These are phyloP conservation scores for Penicillium psychrofluorescens DNA, from an alignment of 495 filamentous ascomycete species.

Conservation along the genomic window DNA sequence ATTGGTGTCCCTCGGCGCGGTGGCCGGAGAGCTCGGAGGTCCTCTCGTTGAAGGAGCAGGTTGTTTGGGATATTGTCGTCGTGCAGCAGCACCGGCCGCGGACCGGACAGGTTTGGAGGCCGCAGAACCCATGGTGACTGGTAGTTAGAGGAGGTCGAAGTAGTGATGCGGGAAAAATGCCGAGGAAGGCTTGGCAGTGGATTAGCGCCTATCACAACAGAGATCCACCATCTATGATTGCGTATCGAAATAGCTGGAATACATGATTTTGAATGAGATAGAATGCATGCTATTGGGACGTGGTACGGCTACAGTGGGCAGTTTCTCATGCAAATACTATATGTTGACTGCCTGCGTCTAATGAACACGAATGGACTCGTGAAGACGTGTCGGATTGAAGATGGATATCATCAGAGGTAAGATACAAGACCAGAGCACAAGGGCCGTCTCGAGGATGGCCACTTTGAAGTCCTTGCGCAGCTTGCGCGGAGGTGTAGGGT, in stretches of 20 bases:
- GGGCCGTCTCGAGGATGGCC: neutral
- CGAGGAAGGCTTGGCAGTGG: constrained; percentile 17
- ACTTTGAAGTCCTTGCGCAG: neutral
- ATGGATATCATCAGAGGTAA: constrained; percentile 16
- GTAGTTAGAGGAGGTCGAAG: constrained; percentile 1
- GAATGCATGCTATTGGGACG: no score
- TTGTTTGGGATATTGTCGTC: constrained; percentile 51
- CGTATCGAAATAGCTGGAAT: no score
- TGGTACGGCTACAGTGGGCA: no score
- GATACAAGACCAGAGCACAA: constrained; percentile 8
- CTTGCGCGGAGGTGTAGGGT: neutral
- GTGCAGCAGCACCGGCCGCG: constrained; percentile 42
- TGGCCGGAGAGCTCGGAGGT: neutral
- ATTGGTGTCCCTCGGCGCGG: constrained; percentile 10
- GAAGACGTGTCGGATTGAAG: neutral
- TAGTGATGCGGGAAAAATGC: constrained; percentile 10
- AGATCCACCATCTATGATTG: no score
- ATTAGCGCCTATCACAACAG: neutral
- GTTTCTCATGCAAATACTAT: no score
- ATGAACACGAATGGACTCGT: no score
- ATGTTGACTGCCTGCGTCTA: no score
- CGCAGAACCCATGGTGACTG: constrained; percentile 49
- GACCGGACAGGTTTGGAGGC: constrained; percentile 54
- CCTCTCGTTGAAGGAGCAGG: constrained; percentile 27
- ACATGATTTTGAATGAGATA: no score